phyloP scores from a whole-genome alignment of 768 basidiomycete species.

The Tylopilus felleus region DNA sequence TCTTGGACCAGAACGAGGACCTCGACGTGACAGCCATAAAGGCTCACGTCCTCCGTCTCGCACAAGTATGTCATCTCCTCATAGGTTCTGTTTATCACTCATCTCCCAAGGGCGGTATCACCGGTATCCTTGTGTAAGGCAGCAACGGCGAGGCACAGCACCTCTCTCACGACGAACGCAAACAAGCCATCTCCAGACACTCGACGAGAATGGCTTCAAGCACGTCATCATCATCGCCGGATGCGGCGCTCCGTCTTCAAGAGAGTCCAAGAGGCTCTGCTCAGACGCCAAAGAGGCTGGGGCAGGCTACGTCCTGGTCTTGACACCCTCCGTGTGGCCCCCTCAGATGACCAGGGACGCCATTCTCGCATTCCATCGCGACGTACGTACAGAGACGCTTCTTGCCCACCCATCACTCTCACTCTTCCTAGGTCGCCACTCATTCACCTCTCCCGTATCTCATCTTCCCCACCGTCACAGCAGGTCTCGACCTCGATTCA shows the following conservation, averaged over 20 bases:
- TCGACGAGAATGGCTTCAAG: conserved; percentile 68
- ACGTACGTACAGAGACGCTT: conserved; percentile 36
- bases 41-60: conserved; percentile 70
- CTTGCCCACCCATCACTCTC: neutral
- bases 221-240: conserved; percentile 74
- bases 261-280: conserved; percentile 70
- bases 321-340: conserved; percentile 71
- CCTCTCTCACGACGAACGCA: conserved; percentile 69
- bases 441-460: conserved; percentile 66
- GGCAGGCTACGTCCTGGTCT: conserved; percentile 74
- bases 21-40: conserved; percentile 65
- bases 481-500: conserved; percentile 82
- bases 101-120: conserved; percentile 61
- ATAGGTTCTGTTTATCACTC: neutral
- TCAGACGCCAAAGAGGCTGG: conserved; percentile 76
- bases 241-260: conserved; percentile 77
- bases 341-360: conserved; percentile 59
- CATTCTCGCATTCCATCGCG: conserved; percentile 63
- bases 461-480: conserved; percentile 77
- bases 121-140: conserved; percentile 70
- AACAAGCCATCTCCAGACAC: conserved; percentile 58
- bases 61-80: conserved; percentile 49
- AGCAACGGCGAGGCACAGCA: conserved; percentile 78
- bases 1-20: conserved; percentile 65
- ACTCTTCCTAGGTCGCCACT: conserved; percentile 53